Evolutionary conservation across 495 filamentous ascomycete species (phyloP), one percentile per base, ranked within the genome.

Genomic region (Darksidea phi): DNA sequence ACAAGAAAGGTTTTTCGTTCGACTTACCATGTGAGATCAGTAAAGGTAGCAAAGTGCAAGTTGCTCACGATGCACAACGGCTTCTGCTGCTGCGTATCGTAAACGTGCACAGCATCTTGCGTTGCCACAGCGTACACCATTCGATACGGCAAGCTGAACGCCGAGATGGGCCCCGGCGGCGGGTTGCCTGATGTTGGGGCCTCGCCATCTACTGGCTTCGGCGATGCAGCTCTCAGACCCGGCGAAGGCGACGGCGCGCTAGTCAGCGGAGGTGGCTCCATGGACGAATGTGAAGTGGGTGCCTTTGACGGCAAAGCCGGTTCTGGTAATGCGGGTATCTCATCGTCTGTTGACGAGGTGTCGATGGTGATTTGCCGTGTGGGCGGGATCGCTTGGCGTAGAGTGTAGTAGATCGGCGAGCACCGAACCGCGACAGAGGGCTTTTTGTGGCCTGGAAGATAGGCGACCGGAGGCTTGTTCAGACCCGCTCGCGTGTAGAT

Each of bases 51-150:
- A 73, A 90, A 96, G 65, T 99, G 95, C 48, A 99, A 70, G 68
- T 99, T 99, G 81, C 90, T 97, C 20, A 97, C 91, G 17, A 96
- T 76, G 73, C 88, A 94, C 25, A 99, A 77, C 3, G 95, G 94
- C 2, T 90, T 94, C 61, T 90, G 85, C 67, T 99, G 95, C 68
- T 99, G 95, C 0, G 95, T 99, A 71, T 99, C 95, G 73, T 97
- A 97, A 26, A 99, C 80, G 36, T 96, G 75, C n/a, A 99, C 86
- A 0, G 95, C 88, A 72, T 99, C 95, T 71, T 97, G 91, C 0
- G 95, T 99, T 15, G 94, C 95, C 46, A 99, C 94, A 6, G 92
- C 94, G 76, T 97, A 99, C 0, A 97, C 84, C 72, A 97, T 88
- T 13, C 95, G 88, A 71, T 99, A 97, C 1, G 91, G 89, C 37